Evolutionary conservation across 306 rosid species (phyloP).

Genomic region (Lathyrus sativus): DNA sequence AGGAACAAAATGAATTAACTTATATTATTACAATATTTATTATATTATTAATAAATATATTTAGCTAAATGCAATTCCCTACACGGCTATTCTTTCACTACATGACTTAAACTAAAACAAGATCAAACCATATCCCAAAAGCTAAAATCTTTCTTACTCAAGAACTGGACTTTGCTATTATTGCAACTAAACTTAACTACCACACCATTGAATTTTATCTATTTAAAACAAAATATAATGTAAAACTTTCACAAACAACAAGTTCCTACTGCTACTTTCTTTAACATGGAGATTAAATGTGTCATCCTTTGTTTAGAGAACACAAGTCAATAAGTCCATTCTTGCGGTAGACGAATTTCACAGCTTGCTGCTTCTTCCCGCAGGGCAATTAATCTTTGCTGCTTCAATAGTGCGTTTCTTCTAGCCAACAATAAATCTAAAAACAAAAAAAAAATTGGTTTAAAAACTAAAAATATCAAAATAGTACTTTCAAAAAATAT

Average conservation of each 20-base stretch:
- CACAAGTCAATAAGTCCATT: conserved; percentile 73
- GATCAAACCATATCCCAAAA: conserved; percentile 43
- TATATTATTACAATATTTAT: too few species aligned
- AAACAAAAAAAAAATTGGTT: neutral
- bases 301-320: neutral
- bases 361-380: conserved; percentile 50
- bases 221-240: conserved; percentile 36
- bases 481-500: neutral
- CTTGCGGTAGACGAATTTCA: conserved; percentile 73
- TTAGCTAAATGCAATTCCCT: neutral
- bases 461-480: neutral
- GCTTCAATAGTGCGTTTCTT: conserved; percentile 52
- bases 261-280: conserved; percentile 18
- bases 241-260: conserved; percentile 29
- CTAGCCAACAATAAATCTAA: conserved; percentile 56
- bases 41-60: too few species aligned
- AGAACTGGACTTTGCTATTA: conserved; percentile 55
- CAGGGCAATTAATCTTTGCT: conserved; percentile 47
- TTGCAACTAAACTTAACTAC: conserved; percentile 46
- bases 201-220: conserved; percentile 53
- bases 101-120: conserved; percentile 36
- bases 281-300: neutral
- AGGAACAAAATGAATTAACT: too few species aligned
- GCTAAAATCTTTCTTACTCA: conserved; percentile 43
- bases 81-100: conserved; percentile 35